Conservation (phyloP, 441 rosid genomes). For the Populus hybrid region DNA sequence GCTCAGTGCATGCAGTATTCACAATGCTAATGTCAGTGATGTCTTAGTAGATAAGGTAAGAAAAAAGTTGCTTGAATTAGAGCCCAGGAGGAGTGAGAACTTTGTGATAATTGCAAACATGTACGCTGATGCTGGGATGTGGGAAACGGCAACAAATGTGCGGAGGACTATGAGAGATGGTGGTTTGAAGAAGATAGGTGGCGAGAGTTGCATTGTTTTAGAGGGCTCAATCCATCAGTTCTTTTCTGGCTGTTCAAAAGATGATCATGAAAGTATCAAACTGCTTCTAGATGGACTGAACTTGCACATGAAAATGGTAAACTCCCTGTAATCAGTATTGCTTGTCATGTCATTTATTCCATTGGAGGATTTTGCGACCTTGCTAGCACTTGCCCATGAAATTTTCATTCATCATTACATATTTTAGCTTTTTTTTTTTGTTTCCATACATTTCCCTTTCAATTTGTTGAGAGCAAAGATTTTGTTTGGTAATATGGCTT, state of each 20-base stretch:
- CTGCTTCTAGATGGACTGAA: constrained; percentile 40
- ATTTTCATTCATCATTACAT: background rate
- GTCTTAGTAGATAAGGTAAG: constrained; percentile 50
- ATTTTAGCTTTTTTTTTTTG: background rate
- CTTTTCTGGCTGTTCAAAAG: constrained; percentile 55
- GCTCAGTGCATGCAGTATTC: constrained; percentile 60
- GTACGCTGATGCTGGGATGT: constrained; percentile 72
- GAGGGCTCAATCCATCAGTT: constrained; percentile 52
- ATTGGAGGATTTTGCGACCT: background rate
- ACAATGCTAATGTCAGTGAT: constrained; percentile 31
- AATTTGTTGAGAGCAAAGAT: background rate
- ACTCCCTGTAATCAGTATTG: constrained; percentile 5
- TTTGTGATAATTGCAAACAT: constrained; percentile 69
- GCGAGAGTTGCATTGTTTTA: constrained; percentile 58
- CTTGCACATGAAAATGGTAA: constrained; percentile 39
- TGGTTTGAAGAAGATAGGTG: constrained; percentile 58
- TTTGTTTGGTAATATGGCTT: background rate
- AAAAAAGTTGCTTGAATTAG: constrained; percentile 59
- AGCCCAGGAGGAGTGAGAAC: constrained; percentile 71
- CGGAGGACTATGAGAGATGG: constrained; percentile 51
- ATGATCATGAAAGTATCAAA: constrained; percentile 29
- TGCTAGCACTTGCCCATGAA: background rate
- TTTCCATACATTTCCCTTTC: background rate
- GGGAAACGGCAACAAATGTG: constrained; percentile 65
- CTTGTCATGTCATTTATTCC: background rate